Conservation (phyloP, 1,284 basidiomycete genomes). For the Moniliella sp. region DNA sequence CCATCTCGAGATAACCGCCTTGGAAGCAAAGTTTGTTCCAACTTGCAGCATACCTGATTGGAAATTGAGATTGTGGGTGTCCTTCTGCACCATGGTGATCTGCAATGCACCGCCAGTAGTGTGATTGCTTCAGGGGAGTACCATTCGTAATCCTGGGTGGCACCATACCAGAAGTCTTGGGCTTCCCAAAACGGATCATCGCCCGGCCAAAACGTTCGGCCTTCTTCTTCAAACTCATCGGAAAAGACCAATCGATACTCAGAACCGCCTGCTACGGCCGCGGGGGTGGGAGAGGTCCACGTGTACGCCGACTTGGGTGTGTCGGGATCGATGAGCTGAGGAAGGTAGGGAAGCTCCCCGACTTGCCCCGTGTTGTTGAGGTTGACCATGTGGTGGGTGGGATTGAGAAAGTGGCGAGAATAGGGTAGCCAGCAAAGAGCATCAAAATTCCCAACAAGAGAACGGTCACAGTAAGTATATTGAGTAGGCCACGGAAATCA, state of each 20-base stretch:
- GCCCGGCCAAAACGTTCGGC: conserved; percentile 39
- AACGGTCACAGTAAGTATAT: conserved; percentile 41
- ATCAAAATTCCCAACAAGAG: conserved; percentile 37
- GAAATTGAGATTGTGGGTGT: conserved; percentile 24
- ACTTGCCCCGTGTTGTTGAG: conserved; percentile 21
- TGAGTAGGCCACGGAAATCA: conserved; percentile 20
- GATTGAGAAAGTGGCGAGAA: conserved; percentile 40
- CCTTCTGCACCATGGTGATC: conserved; percentile 15
- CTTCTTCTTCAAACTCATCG: conserved; percentile 58
- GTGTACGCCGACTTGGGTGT: conserved; percentile 9
- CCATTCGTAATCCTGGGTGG: conserved; percentile 32
- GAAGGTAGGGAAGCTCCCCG: conserved; percentile 1
- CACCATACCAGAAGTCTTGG: conserved; percentile 28
- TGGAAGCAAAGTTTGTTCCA: conserved; percentile 28
- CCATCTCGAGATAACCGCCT: conserved; percentile 8
- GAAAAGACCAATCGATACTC: conserved; percentile 40
- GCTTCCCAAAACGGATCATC: conserved; percentile 32
- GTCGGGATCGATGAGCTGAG: conserved; percentile 10
- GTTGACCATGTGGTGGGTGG: too few relatives aligned
- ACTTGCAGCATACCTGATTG: conserved; percentile 26
- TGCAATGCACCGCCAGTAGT: conserved; percentile 16
- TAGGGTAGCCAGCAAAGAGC: conserved; percentile 59
- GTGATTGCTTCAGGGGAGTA: conserved; percentile 28
- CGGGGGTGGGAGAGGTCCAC: conserved; percentile 6
- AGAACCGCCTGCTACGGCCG: conserved; percentile 2